These are phyloP conservation scores for Lentinula lateritia DNA, from an alignment of 768 basidiomycete genomes.

Conservation along the genomic window DNA sequence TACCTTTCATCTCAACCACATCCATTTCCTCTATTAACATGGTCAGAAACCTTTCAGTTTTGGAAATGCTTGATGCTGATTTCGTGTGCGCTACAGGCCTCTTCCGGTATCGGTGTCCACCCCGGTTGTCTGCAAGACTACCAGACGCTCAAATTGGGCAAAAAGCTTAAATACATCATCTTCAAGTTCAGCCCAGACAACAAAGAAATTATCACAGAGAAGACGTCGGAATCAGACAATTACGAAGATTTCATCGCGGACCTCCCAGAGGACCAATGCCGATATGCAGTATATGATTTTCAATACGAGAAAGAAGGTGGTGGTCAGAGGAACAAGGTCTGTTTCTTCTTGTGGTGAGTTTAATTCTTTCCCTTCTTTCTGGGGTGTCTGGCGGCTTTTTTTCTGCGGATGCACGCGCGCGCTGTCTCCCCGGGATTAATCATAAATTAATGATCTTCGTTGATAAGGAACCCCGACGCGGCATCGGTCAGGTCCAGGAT, in stretches of 20 bases:
- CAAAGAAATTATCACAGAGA: conserved; percentile 76
- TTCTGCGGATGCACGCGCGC: not conserved
- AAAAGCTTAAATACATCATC: conserved; percentile 80
- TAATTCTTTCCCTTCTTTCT: not conserved
- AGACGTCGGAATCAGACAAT: conserved; percentile 40
- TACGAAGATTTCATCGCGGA: conserved; percentile 74
- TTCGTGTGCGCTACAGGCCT: conserved; percentile 32
- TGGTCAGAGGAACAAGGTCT: conserved; percentile 82
- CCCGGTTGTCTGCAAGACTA: conserved; percentile 50
- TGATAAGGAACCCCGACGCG: conserved; percentile 75
- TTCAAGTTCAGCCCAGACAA: conserved; percentile 56
- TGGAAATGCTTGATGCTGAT: not conserved
- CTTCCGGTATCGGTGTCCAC: conserved; percentile 67
- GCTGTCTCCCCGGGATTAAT: not conserved
- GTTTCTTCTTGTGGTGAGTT: conserved; percentile 84
- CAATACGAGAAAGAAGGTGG: conserved; percentile 69
- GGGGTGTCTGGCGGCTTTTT: too few species aligned
- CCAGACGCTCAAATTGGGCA: conserved; percentile 71
- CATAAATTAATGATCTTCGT: conserved; percentile 17
- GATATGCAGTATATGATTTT: conserved; percentile 94
- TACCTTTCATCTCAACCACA: conserved; percentile 4
- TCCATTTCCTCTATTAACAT: not conserved
- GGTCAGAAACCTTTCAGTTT: not conserved
- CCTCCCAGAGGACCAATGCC: conserved; percentile 69
- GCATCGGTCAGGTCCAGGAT: conserved; percentile 91